Base-by-base conservation (phyloP, 2,329 filamentous ascomycete species). In the Aspergillus tamarii region DNA sequence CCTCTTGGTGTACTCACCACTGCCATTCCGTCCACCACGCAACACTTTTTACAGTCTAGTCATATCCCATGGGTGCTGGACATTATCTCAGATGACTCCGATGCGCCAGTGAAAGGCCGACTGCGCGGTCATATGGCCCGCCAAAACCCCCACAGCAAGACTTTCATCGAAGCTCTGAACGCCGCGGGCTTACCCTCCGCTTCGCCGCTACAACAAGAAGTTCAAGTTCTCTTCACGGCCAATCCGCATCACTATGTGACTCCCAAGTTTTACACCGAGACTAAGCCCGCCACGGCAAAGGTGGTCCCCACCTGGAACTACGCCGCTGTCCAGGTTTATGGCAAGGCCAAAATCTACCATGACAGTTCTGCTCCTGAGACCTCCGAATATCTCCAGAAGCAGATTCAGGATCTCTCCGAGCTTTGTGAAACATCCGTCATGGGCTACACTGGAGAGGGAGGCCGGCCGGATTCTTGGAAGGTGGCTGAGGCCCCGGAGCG, bases 241-340 rank as follows among this genome's bases (percentile, higher is more conserved):
- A 79, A 83, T 0, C 73, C 80, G 1, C 84, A 90, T 43, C 86
- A 89, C 75, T 91, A 91, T 68, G 84, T 91, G 6, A 90, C 89
- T 0, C 87, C 89, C 0, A 88, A 89, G 64, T 91, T 90, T 76
- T 91, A 91, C 77, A 81, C 78, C 12, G 82, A 87, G 67, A 90
- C 89, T 1, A 91, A 91, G 72, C 88, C 88, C 0, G 72, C 70
- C 0, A 88, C 84, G 0, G 88, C 84, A 12, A 91, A 91, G 68
- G 88, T 90, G 0, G 89, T 89, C 6, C 88, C 88, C 0, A 91
- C 89, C 0, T 91, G 89, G 89, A 88, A 91, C 74, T 91, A 91
- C 69, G 81, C 86, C 0, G 87, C 88, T 0, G 88, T 84, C 0
- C 87, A 91, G 74, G 86, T 81, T 0, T 90, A 90, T 67, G 89